Evolutionary conservation across 768 basidiomycete genomes (phyloP).

Genomic region (Goffeauzyma gilvescens): DNA sequence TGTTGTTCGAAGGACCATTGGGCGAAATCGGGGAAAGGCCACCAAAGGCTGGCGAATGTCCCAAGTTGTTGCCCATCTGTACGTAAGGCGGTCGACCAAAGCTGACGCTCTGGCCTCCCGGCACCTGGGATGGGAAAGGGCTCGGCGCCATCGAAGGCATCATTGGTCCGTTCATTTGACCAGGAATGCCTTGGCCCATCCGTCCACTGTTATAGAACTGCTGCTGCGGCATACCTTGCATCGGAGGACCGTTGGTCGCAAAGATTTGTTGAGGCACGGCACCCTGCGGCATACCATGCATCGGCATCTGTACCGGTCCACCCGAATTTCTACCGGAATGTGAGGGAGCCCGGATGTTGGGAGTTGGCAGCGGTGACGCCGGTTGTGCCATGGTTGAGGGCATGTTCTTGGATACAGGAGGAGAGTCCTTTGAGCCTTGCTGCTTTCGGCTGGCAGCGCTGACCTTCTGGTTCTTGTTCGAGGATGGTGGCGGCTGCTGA

Average conservation of each 20-base stretch:
- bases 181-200: background rate
- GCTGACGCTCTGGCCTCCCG: too few relatives aligned
- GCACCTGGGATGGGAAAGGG: slow-evolving; percentile 7
- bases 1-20: background rate
- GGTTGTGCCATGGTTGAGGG: slow-evolving; percentile 7
- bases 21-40: too few relatives aligned
- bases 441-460: background rate
- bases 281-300: background rate
- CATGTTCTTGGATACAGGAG: slow-evolving; percentile 7
- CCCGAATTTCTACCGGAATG: too few relatives aligned
- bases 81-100: background rate
- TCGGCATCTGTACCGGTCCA: too few relatives aligned
- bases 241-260: slow-evolving; percentile 1
- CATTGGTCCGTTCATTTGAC: slow-evolving; percentile 3
- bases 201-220: background rate
- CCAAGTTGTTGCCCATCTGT: too few relatives aligned
- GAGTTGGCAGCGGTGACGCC: background rate
- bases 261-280: slow-evolving; percentile 1
- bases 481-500: slow-evolving; percentile 4
- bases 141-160: background rate
- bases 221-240: background rate
- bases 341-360: slow-evolving; percentile 5
- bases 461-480: background rate
- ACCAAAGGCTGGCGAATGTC: too few relatives aligned
- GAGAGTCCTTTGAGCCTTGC: slow-evolving; percentile 4